These are phyloP conservation scores for Cryptococcus wingfieldii DNA, from an alignment of 1,284 basidiomycete genomes.

Conservation along the genomic window DNA sequence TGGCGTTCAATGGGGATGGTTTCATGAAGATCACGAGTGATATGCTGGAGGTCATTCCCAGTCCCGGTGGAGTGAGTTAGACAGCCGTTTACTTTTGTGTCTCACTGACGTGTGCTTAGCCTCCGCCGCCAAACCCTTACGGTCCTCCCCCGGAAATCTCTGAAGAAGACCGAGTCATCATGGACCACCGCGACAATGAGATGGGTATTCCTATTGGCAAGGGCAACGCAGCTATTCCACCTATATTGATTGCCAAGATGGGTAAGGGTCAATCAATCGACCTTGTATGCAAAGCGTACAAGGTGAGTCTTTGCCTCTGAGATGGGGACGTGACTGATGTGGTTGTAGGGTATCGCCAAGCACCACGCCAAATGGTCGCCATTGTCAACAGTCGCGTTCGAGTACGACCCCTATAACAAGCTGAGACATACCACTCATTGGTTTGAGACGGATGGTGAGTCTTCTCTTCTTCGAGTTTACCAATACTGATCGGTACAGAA, in stretches of 20 bases:
- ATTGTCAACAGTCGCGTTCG: conserved; percentile 88
- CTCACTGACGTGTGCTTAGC: conserved; percentile 8
- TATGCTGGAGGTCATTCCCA: conserved; percentile 43
- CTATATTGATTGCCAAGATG: conserved; percentile 86
- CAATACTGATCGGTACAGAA: conserved; percentile 32
- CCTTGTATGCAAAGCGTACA: conserved; percentile 84
- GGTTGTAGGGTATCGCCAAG: conserved; percentile 81
- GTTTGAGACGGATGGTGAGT: conserved; percentile 71
- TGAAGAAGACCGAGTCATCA: conserved; percentile 38
- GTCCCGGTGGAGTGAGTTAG: conserved; percentile 29
- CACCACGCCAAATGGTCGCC: conserved; percentile 99
- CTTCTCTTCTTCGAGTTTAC: neutral
- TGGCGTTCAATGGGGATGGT: conserved; percentile 30
- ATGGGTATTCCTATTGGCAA: conserved; percentile 87
- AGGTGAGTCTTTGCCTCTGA: conserved; percentile 54
- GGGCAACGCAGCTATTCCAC: conserved; percentile 61
- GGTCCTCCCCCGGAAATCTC: conserved; percentile 36
- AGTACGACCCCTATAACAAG: conserved; percentile 98
- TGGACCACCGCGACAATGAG: conserved; percentile 61
- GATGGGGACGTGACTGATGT: neutral
- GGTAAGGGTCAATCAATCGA: conserved; percentile 90
- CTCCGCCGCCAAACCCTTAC: conserved; percentile 32
- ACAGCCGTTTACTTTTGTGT: neutral
- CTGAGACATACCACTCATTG: conserved; percentile 93
- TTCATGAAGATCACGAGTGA: conserved; percentile 45